Percentiles rank a stretch among this genome's conserved stretches.
These are phyloP conservation scores for Lentinus brumalis DNA, from an alignment of 768 basidiomycete species.

Conservation along the genomic window DNA sequence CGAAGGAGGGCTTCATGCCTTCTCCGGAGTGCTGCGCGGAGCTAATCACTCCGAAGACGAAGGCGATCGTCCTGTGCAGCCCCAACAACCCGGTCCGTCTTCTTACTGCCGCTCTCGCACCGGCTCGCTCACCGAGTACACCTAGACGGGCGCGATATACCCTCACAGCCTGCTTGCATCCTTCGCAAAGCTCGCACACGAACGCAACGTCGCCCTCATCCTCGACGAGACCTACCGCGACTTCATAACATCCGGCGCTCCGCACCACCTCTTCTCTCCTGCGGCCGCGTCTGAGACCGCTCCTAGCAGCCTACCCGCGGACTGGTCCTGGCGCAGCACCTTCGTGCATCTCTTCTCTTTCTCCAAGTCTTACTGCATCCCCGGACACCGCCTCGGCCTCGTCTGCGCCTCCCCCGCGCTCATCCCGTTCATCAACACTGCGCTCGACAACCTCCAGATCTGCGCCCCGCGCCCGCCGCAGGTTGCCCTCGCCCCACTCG, in stretches of 20 bases:
- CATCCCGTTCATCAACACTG: slow-evolving; percentile 52
- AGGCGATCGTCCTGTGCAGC: slow-evolving; percentile 73
- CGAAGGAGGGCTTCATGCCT: slow-evolving; percentile 61
- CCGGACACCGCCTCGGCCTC: slow-evolving; percentile 79
- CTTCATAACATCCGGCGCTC: slow-evolving; percentile 53
- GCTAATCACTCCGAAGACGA: slow-evolving; percentile 59
- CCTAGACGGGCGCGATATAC: slow-evolving; percentile 71
- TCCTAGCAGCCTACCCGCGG: neutral
- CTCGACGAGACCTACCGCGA: slow-evolving; percentile 92
- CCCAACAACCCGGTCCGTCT: slow-evolving; percentile 70
- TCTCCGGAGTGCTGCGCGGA: slow-evolving; percentile 49
- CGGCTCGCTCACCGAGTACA: neutral
- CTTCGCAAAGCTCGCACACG: slow-evolving; percentile 61
- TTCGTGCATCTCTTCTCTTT: slow-evolving; percentile 78
- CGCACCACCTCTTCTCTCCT: slow-evolving; percentile 57
- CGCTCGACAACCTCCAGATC: slow-evolving; percentile 80
- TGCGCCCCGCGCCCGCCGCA: slow-evolving; percentile 78
- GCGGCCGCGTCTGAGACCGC: neutral
- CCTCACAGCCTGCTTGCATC: slow-evolving; percentile 53
- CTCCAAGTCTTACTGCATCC: slow-evolving; percentile 80
- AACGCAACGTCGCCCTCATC: slow-evolving; percentile 61
- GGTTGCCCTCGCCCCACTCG: slow-evolving; percentile 57
- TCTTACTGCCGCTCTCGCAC: neutral
- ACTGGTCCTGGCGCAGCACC: slow-evolving; percentile 56
- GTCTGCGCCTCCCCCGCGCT: slow-evolving; percentile 63